Conservation (phyloP, 2,329 filamentous ascomycete species). For the Claviceps lovelessii region DNA sequence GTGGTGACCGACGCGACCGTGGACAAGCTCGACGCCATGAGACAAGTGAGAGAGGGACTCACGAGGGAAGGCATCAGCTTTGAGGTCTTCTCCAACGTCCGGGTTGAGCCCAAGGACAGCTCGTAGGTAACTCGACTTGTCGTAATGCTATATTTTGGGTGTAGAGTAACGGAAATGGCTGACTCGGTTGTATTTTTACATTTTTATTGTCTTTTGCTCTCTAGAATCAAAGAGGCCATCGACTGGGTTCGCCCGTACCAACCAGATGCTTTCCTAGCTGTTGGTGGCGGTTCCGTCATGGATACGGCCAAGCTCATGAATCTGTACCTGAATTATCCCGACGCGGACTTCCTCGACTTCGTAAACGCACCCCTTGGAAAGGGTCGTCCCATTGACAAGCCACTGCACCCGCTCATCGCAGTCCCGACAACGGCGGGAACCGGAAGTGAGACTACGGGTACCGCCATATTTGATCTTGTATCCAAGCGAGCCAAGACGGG, state of each 20-base stretch:
- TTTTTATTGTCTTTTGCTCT: neutral
- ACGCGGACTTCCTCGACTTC: conserved; percentile 92
- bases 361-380: conserved; percentile 90
- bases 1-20: conserved; percentile 86
- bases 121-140: conserved; percentile 40
- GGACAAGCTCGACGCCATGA: conserved; percentile 71
- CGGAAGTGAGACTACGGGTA: conserved; percentile 89
- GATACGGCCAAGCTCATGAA: conserved; percentile 99
- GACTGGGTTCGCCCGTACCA: conserved; percentile 65
- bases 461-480: conserved; percentile 92
- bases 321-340: conserved; percentile 77
- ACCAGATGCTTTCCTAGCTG: conserved; percentile 83
- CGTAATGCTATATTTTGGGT: neutral
- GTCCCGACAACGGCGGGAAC: conserved; percentile 76
- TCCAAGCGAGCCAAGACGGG: conserved; percentile 86
- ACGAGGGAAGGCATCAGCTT: conserved; percentile 65
- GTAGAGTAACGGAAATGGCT: conserved; percentile 16
- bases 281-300: conserved; percentile 82
- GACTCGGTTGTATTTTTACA: neutral
- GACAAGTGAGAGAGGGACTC: conserved; percentile 70
- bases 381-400: conserved; percentile 59
- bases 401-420: conserved; percentile 62
- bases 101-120: conserved; percentile 87
- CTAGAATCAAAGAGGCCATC: conserved; percentile 76
- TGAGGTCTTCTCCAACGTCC: conserved; percentile 65